Evolutionary conservation across 129 eudicot genomes (phyloP).

Genomic region (Logfia minima): DNA sequence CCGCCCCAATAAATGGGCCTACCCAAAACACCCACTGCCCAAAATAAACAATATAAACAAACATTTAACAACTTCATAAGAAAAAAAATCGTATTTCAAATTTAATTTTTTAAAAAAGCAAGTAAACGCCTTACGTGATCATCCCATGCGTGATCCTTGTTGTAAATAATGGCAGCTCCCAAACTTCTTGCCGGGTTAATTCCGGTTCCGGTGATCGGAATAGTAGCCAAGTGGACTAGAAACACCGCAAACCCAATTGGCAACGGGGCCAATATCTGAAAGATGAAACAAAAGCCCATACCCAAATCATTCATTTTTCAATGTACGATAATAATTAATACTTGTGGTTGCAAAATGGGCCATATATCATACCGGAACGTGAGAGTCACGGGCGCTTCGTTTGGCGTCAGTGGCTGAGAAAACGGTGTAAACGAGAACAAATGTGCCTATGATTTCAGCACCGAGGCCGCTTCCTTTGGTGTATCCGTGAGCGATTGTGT

Average conservation of each 20-base stretch:
- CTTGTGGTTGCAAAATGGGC: background rate
- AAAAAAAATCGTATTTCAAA: background rate
- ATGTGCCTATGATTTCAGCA: slow-evolving; percentile 76
- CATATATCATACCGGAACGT: slow-evolving; percentile 28
- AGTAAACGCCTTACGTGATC: slow-evolving; percentile 59
- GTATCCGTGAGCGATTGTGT: slow-evolving; percentile 63
- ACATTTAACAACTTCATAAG: background rate
- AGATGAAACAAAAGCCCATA: background rate
- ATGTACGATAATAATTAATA: background rate
- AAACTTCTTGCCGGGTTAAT: slow-evolving; percentile 87
- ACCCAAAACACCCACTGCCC: slow-evolving; percentile 89
- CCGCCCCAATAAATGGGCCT: slow-evolving; percentile 83
- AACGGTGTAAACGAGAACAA: slow-evolving; percentile 85
- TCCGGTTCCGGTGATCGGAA: slow-evolving; percentile 78
- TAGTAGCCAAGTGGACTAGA: slow-evolving; percentile 80
- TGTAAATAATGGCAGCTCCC: slow-evolving; percentile 84
- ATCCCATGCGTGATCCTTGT: slow-evolving; percentile 70
- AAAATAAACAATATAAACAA: background rate
- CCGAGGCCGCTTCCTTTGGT: slow-evolving; percentile 76
- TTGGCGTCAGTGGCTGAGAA: slow-evolving; percentile 45
- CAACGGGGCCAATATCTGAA: slow-evolving; percentile 77
- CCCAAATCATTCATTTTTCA: background rate
- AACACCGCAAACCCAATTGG: slow-evolving; percentile 86
- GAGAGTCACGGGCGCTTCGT: slow-evolving; percentile 43
- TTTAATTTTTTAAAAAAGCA: background rate